These are phyloP conservation scores for Reticulascus tulasneorum DNA, from an alignment of 2,329 filamentous ascomycete species.

Conservation along the genomic window DNA sequence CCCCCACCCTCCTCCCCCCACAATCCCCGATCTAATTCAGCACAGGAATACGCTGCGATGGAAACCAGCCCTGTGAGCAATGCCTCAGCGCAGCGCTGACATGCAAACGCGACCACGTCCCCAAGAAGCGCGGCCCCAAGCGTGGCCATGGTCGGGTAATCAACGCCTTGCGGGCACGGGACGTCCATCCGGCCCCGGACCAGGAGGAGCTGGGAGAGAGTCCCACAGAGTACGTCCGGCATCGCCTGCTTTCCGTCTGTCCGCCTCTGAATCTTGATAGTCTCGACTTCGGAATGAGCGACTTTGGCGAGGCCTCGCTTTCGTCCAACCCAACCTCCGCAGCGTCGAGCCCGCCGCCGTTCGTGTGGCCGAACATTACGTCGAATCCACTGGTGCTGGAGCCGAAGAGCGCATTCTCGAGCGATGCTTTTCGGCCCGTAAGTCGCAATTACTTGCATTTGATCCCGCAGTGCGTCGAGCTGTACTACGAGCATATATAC, in stretches of 20 bases:
- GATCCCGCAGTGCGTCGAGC: conserved; percentile 54
- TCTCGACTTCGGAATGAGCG: conserved; percentile 12
- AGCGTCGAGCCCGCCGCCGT: conserved; percentile 20
- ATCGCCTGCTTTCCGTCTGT: conserved; percentile 14
- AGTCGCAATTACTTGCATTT: conserved; percentile 39
- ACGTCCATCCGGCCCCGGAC: conserved; percentile 30
- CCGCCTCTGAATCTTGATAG: conserved; percentile 15
- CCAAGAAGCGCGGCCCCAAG: conserved; percentile 61
- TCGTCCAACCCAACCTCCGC: conserved; percentile 16
- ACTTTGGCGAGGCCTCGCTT: conserved; percentile 8
- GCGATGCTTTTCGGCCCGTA: conserved; percentile 37
- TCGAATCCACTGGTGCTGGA: conserved; percentile 26
- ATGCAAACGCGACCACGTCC: conserved; percentile 63
- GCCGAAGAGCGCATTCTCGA: conserved; percentile 33
- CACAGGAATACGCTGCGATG: conserved; percentile 41
- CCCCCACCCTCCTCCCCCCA: background rate
- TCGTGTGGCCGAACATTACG: conserved; percentile 24
- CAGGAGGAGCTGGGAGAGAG: conserved; percentile 26
- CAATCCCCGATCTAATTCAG: background rate
- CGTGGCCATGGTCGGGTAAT: conserved; percentile 60
- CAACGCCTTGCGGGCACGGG: conserved; percentile 52
- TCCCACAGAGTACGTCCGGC: conserved; percentile 27
- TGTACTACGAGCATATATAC: conserved; percentile 59
- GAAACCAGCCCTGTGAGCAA: conserved; percentile 53
- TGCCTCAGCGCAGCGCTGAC: conserved; percentile 54